Conservation (phyloP, 352 stramenopile genomes). For the Thraustochytrium sp. region DNA sequence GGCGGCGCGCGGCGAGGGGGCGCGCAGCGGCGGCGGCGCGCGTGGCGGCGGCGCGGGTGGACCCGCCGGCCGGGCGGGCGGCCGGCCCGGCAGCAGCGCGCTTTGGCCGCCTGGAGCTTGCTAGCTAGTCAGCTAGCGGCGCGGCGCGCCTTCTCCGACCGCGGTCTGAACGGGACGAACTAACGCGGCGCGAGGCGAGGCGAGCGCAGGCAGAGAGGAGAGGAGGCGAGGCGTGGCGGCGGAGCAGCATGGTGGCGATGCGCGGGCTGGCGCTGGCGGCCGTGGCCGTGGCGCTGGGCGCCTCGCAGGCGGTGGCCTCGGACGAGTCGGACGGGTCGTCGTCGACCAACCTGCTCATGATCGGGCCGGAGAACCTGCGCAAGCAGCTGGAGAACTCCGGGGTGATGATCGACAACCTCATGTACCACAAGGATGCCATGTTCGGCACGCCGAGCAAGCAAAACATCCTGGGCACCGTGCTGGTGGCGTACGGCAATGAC, state of each 20-base stretch:
- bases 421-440: slow-evolving; percentile 38
- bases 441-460: slow-evolving; percentile 34
- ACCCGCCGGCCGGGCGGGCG: no score
- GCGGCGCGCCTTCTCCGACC: no score
- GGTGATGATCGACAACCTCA: background rate
- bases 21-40: no score
- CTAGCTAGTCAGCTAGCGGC: no score
- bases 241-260: background rate
- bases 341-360: slow-evolving; percentile 4
- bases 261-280: background rate
- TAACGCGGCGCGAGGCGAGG: background rate
- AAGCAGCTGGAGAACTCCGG: background rate
- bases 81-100: no score
- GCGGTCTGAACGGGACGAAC: no score
- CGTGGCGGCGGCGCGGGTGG: no score
- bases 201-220: background rate
- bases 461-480: slow-evolving; percentile 18
- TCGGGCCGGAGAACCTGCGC: background rate
- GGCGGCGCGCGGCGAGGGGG: no score
- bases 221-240: background rate
- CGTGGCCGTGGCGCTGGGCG: background rate
- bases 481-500: background rate
- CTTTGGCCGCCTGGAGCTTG: no score
- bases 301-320: background rate
- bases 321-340: background rate